A percentile compares a stretch with the other conserved stretches of the same genome.
phyloP scores from a whole-genome alignment of 768 basidiomycete species.

The Mrakia frigida region DNA sequence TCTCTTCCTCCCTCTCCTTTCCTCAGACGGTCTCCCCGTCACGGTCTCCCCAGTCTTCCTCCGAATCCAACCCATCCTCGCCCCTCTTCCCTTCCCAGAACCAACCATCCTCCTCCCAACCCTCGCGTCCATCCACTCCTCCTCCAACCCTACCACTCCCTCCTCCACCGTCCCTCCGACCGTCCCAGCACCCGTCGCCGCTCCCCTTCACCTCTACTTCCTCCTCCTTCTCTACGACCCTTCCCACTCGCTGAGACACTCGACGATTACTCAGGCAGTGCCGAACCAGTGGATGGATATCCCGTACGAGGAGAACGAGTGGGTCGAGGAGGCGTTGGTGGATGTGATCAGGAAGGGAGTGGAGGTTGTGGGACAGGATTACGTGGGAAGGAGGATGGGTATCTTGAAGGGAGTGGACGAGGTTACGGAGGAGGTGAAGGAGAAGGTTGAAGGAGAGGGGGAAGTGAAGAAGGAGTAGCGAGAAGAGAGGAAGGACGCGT shows the following conservation, averaged over 20 bases:
- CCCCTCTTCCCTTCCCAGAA: slow-evolving; percentile 49
- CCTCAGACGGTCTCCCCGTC: slow-evolving; percentile 42
- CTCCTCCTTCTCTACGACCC: slow-evolving; percentile 71
- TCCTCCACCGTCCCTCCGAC: slow-evolving; percentile 37
- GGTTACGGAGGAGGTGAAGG: not conserved
- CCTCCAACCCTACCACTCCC: slow-evolving; percentile 8
- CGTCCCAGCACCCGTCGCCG: slow-evolving; percentile 36
- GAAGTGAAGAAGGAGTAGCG: not conserved
- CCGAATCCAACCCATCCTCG: slow-evolving; percentile 82
- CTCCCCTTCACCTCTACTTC: slow-evolving; percentile 59
- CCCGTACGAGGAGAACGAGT: slow-evolving; percentile 71
- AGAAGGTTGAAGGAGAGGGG: not conserved
- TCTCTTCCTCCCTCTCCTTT: not conserved
- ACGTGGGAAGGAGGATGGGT: slow-evolving; percentile 76
- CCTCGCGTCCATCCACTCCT: slow-evolving; percentile 36
- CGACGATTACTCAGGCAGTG: slow-evolving; percentile 74
- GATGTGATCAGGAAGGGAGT: slow-evolving; percentile 77
- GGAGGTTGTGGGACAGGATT: slow-evolving; percentile 88
- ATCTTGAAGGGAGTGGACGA: slow-evolving; percentile 13
- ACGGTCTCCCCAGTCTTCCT: slow-evolving; percentile 88
- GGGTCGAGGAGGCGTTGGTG: slow-evolving; percentile 93
- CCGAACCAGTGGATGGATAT: slow-evolving; percentile 80
- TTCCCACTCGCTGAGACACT: slow-evolving; percentile 65
- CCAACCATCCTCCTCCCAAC: not conserved
- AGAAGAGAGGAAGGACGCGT: not conserved